Evolutionary conservation across 108 stramenopile genomes (phyloP), one percentile per base, ranked within the genome.

Genomic region (Fistulifera pelliculosa): DNA sequence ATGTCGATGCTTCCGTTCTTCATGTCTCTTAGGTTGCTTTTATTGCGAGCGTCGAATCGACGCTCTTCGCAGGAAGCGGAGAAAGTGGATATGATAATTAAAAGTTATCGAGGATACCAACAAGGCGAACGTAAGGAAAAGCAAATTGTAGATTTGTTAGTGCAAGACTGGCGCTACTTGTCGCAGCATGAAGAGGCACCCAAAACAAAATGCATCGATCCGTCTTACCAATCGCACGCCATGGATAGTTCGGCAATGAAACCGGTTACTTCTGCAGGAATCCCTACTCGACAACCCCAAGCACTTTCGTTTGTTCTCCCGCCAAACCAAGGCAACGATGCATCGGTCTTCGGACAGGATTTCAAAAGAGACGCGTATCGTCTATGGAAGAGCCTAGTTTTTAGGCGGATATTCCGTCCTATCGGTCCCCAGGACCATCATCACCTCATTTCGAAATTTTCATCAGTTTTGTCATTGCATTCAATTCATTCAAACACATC

Each of bases 1-100:
- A 42, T 17, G 10, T 60, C 25, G 38, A 25, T 78, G 7, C 54
- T 73, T 45, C 67, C 60, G 10, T 50, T 67, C 31, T 74, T 75
- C 44, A 74, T 81, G 67, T 69, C 73, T 15, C 68, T 83, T 16
- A 70, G 81, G 19, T 49, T 87, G 31, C 56, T 83, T 31, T 67
- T 87, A 15, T 65, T 87, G 14, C 79, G 86, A 18, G 61, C 80
- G 39, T 24, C 61, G 16, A 59, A 41, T 38, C 65, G 75, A 31
- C 73, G 86, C 47, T 58, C 79, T 5, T 8, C 54, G 7, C 24
- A 53, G 25, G 81, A 87, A 41, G 69, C 70, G 21, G 80, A 83
- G n/a, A 40, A 76, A 21, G 54, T 79, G 40, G 58, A 71, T 25
- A 68, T 74, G 38, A 49, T 87, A 27, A 79, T 76, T 58, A 69